A percentile compares a stretch with the other conserved stretches of the same genome.
Conservation (phyloP, 2,329 filamentous ascomycete genomes). For the Fusarium transvaalense region DNA sequence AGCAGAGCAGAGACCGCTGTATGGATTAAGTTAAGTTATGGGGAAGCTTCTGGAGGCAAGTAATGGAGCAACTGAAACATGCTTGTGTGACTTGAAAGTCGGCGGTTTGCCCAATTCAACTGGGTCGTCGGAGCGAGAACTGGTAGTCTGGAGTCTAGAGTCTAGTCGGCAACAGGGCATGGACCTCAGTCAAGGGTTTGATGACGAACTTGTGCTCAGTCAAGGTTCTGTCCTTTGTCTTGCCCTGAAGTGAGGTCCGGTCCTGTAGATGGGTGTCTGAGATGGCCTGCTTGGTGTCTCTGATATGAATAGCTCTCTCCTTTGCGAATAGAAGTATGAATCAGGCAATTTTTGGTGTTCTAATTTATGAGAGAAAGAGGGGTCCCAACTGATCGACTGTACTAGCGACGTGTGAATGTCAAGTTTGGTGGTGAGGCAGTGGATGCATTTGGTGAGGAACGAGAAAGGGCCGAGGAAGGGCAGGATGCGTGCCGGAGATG, state of each 20-base stretch:
- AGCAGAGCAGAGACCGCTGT: conserved; percentile 15
- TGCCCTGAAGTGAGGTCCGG: conserved; percentile 18
- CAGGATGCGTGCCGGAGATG: conserved; percentile 33
- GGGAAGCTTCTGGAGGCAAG: conserved; percentile 44
- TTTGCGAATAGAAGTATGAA: conserved; percentile 7
- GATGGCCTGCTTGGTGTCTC: conserved; percentile 28
- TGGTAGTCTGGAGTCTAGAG: conserved; percentile 19
- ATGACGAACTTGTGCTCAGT: conserved; percentile 40
- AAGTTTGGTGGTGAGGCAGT: conserved; percentile 28
- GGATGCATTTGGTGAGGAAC: conserved; percentile 24
- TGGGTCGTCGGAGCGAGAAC: conserved; percentile 41
- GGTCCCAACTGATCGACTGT: not conserved
- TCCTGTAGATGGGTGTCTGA: conserved; percentile 18
- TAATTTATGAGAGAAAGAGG: conserved; percentile 3
- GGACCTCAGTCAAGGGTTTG: conserved; percentile 16
- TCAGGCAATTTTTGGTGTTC: not conserved
- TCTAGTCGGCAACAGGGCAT: conserved; percentile 30
- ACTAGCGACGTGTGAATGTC: conserved; percentile 12
- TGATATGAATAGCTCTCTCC: conserved; percentile 15
- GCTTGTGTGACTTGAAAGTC: conserved; percentile 52
- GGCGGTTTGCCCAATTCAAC: conserved; percentile 48
- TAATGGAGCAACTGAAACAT: conserved; percentile 53
- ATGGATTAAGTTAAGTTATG: conserved; percentile 40
- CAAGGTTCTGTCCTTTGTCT: conserved; percentile 32
- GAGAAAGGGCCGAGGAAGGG: conserved; percentile 43